Evolutionary conservation across 176 grass and related monocot genomes (phyloP).

Genomic region (Raddia guianensis): DNA sequence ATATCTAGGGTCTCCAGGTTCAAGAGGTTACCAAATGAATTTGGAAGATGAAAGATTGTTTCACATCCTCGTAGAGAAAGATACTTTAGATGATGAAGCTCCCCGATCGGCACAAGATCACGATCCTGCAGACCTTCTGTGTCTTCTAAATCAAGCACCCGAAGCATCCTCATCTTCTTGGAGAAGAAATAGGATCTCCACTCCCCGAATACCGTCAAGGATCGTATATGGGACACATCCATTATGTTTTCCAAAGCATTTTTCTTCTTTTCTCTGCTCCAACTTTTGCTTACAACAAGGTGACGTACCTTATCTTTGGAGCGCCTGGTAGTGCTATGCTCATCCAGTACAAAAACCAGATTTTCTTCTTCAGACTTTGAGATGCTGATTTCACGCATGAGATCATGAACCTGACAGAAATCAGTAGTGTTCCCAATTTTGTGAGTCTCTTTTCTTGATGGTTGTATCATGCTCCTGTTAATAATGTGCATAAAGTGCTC

Average conservation of each 20-base stretch:
- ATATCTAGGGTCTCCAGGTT: background rate
- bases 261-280: background rate
- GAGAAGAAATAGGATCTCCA: background rate
- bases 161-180: conserved; percentile 14
- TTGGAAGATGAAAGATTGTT: too few relatives aligned
- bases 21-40: background rate
- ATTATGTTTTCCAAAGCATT: background rate
- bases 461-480: conserved; percentile 22
- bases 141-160: conserved; percentile 40
- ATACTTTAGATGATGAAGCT: conserved; percentile 16
- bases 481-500: conserved; percentile 30
- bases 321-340: too few relatives aligned
- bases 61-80: too few relatives aligned
- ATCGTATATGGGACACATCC: conserved; percentile 3
- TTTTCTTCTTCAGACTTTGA: background rate
- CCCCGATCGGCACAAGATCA: conserved; percentile 4
- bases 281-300: background rate
- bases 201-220: conserved; percentile 11
- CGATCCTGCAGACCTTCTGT: background rate
- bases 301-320: background rate
- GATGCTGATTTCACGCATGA: conserved; percentile 24
- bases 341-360: too few relatives aligned
- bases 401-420: background rate
- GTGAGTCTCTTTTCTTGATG: background rate
- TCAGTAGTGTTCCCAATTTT: background rate